These are phyloP conservation scores for Lasiosphaeria hispida DNA, from an alignment of 495 filamentous ascomycete species.

Conservation along the genomic window DNA sequence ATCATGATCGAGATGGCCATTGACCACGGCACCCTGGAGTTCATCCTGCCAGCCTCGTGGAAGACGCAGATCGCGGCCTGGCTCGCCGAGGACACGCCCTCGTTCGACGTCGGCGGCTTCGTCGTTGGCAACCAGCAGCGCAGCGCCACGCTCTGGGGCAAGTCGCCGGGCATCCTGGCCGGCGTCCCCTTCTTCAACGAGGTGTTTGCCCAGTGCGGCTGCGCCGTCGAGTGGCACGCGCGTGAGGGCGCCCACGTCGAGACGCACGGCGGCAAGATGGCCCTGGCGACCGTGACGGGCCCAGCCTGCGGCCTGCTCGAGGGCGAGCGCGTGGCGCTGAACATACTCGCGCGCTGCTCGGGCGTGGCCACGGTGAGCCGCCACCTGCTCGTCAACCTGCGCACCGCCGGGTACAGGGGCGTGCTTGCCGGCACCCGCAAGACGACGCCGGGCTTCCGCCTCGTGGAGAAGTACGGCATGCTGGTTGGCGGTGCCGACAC, in stretches of 20 bases:
- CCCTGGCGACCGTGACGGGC: slow-evolving; percentile 79
- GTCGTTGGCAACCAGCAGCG: slow-evolving; percentile 80
- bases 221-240: slow-evolving; percentile 84
- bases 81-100: slow-evolving; percentile 94
- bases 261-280: slow-evolving; percentile 44
- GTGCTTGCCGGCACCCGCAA: slow-evolving; percentile 94
- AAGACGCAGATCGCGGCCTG: slow-evolving; percentile 76
- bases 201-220: slow-evolving; percentile 84
- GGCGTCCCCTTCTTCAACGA: slow-evolving; percentile 95
- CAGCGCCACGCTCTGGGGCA: slow-evolving; percentile 84
- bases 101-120: slow-evolving; percentile 95
- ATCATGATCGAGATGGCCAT: slow-evolving; percentile 42
- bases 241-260: slow-evolving; percentile 68
- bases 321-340: slow-evolving; percentile 89
- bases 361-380: slow-evolving; percentile 77
- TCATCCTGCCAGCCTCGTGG: slow-evolving; percentile 82
- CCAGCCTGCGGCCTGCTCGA: slow-evolving; percentile 83
- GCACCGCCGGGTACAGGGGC: slow-evolving; percentile 68
- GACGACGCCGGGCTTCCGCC: slow-evolving; percentile 90
- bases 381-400: slow-evolving; percentile 48
- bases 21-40: slow-evolving; percentile 68
- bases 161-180: slow-evolving; percentile 81
- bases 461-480: slow-evolving; percentile 99
- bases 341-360: slow-evolving; percentile 87
- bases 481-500: slow-evolving; percentile 86